These are phyloP conservation scores for Pseudocercospora musae DNA, from an alignment of 2,329 filamentous ascomycete genomes.

Conservation along the genomic window DNA sequence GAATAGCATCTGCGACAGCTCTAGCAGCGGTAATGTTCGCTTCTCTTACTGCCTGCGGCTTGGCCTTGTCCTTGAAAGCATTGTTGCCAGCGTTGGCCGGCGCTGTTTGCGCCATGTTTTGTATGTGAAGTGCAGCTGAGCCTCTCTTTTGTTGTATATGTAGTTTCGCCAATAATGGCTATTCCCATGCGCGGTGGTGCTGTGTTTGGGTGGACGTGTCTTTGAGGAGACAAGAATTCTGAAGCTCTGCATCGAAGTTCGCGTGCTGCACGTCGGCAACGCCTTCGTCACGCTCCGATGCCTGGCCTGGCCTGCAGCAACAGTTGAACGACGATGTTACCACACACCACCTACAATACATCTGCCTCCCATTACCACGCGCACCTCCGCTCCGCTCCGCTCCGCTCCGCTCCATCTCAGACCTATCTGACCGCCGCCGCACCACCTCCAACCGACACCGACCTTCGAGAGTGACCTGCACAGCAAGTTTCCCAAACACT, in stretches of 20 bases:
- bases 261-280: background rate
- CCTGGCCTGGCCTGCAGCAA: background rate
- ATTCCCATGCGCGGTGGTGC: background rate
- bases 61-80: slow-evolving; percentile 86
- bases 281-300: background rate
- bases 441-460: background rate
- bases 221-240: background rate
- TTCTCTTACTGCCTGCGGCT: slow-evolving; percentile 93
- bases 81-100: slow-evolving; percentile 55
- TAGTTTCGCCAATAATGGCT: background rate
- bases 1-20: slow-evolving; percentile 96
- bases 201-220: background rate
- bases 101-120: slow-evolving; percentile 40
- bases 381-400: too few relatives aligned
- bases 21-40: slow-evolving; percentile 96
- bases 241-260: background rate
- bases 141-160: background rate
- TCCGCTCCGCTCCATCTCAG: background rate
- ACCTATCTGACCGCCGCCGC: background rate
- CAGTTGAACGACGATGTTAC: background rate
- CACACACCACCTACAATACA: background rate
- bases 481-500: background rate
- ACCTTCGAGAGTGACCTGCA: background rate
- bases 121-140: background rate
- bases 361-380: background rate